These are phyloP conservation scores for Aspergillaceae sp. DNA, from an alignment of 2,329 filamentous ascomycete genomes.

Conservation along the genomic window DNA sequence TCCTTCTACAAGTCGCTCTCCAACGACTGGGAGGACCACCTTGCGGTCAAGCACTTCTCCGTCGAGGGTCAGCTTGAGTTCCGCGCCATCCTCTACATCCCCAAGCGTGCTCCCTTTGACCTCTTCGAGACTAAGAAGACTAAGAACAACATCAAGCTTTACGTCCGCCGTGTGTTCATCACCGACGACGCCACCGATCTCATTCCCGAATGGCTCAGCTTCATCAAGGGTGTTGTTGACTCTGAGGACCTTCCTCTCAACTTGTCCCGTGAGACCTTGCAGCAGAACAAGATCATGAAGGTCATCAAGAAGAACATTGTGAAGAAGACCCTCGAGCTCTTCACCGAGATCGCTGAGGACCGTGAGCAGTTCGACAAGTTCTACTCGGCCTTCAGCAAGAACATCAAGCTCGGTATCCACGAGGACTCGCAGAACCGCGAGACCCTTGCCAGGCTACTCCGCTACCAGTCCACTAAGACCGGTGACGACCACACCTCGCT, in stretches of 20 bases:
- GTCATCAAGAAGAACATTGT: conserved; percentile 99
- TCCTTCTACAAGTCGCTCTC: conserved; percentile 99
- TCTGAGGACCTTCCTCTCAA: conserved; percentile 99
- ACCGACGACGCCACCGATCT: conserved; percentile 98
- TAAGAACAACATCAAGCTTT: conserved; percentile 99
- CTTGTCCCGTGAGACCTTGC: conserved; percentile 98
- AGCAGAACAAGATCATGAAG: conserved; percentile 99
- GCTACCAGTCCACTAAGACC: conserved; percentile 98
- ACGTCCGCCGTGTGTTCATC: conserved; percentile 99
- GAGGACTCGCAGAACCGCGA: conserved; percentile 97
- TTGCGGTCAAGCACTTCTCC: conserved; percentile 99
- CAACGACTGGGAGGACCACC: conserved; percentile 99
- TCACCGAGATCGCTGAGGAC: conserved; percentile 97
- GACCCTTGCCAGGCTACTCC: conserved; percentile 91
- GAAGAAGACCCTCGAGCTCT: conserved; percentile 99
- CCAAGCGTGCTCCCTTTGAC: conserved; percentile 98
- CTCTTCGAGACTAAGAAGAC: conserved; percentile 99
- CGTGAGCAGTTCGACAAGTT: conserved; percentile 99
- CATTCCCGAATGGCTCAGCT: conserved; percentile 98
- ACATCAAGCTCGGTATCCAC: conserved; percentile 99
- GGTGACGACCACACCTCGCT: conserved; percentile 92
- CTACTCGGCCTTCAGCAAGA: conserved; percentile 99
- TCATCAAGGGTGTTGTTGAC: conserved; percentile 99
- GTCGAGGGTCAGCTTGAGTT: conserved; percentile 99
- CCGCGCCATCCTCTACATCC: conserved; percentile 98